Evolutionary conservation across 192 early-diverging fungal species (phyloP), one percentile per base, ranked within the genome.

Genomic region (Coemansia sp.): DNA sequence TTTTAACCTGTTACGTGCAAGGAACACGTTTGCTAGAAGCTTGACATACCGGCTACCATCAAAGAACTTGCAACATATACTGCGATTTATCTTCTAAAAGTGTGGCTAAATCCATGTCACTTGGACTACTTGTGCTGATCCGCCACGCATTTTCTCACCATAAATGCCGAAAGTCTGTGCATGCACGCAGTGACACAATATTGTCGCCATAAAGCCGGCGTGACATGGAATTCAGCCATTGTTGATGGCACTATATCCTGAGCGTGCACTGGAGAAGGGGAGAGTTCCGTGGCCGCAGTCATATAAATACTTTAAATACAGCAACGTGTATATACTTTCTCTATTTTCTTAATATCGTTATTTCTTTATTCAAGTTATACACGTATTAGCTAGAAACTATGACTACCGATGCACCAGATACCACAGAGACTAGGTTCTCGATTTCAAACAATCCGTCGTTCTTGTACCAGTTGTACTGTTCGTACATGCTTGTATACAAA

Each of bases 391-490:
- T 8, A 6, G 2, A n/a, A 45, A 17, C 48, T 17, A 63, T 63
- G 62, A 39, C 50, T 9, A 38, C 17, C 7, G 39, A 25, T 14
- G 21, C 21, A 17, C 52, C 53, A 1, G 11, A 55, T 3, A 50
- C 16, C 31, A 45, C 41, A 58, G 72, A 75, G 64, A 26, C 37
- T 21, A 65, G 78, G 45, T 75, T 71, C 61, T 57, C 72, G 14
- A 48, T 62, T 3, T 64, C 78, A 14, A 72, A 72, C 63, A 72
- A 81, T 52, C 48, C 75, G 16, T 81, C 78, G 43, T 75, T 53
- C 48, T 57, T 81, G 67, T 81, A 81, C 67, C 78, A 81, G 57
- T 52, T 81, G 49, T 75, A 81, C 56, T 81, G 78, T 64, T 75
- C 78, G 39, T 81, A 81, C 61, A 71, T 81, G 1, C 11, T 81